These are phyloP conservation scores for Pyrenophora graminea DNA, from an alignment of 2,329 filamentous ascomycete species.

Conservation along the genomic window DNA sequence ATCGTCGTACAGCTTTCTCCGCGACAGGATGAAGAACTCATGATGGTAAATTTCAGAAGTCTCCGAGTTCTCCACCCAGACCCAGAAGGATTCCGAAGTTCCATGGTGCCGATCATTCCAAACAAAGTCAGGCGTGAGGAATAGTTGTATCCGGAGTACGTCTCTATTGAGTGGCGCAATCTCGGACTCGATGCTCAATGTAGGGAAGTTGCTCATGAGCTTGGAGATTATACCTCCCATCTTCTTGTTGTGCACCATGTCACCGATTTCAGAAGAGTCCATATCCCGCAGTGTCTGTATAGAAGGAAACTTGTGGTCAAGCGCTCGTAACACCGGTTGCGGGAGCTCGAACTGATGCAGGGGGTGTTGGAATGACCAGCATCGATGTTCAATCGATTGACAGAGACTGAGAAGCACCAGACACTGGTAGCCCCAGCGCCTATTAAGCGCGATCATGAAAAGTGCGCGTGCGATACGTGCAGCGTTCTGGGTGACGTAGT, in stretches of 20 bases:
- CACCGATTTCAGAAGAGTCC: slow-evolving; percentile 87
- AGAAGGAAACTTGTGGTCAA: slow-evolving; percentile 80
- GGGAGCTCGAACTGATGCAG: slow-evolving; percentile 94
- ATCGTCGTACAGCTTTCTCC: slow-evolving; percentile 90
- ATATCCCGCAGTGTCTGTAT: slow-evolving; percentile 89
- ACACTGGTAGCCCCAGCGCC: slow-evolving; percentile 95
- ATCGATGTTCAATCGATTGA: slow-evolving; percentile 94
- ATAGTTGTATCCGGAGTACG: slow-evolving; percentile 87
- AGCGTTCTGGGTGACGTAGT: slow-evolving; percentile 94
- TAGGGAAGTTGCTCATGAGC: slow-evolving; percentile 88
- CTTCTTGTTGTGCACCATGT: slow-evolving; percentile 84
- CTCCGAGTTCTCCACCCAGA: slow-evolving; percentile 99
- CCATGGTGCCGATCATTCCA: slow-evolving; percentile 97
- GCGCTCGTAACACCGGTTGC: slow-evolving; percentile 76
- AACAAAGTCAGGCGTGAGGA: slow-evolving; percentile 82
- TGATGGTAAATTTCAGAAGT: slow-evolving; percentile 98
- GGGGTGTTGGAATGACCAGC: slow-evolving; percentile 94
- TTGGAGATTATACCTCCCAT: slow-evolving; percentile 83
- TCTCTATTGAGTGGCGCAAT: slow-evolving; percentile 95
- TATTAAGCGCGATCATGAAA: slow-evolving; percentile 96
- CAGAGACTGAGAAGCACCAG: slow-evolving; percentile 87
- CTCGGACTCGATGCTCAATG: slow-evolving; percentile 85
- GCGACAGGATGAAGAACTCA: slow-evolving; percentile 91
- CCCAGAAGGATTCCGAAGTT: slow-evolving; percentile 93
- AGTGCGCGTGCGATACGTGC: slow-evolving; percentile 91